A percentile compares a stretch with the other conserved stretches of the same genome.
These are phyloP conservation scores for Geranium brycei DNA, from an alignment of 345 rosid genomes.

Conservation along the genomic window DNA sequence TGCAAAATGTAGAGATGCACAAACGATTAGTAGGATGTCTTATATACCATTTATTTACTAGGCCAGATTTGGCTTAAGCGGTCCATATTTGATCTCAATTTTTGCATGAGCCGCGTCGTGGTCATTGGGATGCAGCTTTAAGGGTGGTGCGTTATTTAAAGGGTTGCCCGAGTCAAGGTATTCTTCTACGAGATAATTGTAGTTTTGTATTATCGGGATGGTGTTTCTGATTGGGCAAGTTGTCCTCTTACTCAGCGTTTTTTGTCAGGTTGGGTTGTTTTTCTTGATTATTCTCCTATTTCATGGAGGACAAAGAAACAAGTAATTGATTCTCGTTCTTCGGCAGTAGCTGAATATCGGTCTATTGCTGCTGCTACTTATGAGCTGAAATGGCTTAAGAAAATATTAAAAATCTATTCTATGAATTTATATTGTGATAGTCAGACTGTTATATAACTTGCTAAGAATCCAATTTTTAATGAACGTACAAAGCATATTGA, in stretches of 20 bases:
- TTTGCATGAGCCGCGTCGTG: background rate
- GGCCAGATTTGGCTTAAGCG: no score
- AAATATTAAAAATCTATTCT: background rate
- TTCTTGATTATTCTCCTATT: background rate
- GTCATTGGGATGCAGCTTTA: background rate
- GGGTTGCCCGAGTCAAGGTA: background rate
- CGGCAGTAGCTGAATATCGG: background rate
- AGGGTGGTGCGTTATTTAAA: background rate
- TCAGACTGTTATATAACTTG: background rate
- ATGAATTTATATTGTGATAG: background rate
- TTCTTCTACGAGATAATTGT: background rate
- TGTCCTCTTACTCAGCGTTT: background rate
- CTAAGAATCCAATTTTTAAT: background rate
- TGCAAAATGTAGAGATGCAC: no score
- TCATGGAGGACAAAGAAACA: constrained; percentile 10
- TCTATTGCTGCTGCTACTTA: background rate
- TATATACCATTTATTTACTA: no score
- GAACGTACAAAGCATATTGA: background rate
- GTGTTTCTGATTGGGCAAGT: constrained; percentile 1
- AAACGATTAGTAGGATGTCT: no score
- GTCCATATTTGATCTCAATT: no score
- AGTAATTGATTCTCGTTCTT: background rate
- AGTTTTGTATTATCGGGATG: background rate
- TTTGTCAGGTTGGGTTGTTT: background rate
- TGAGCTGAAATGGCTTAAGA: background rate